phyloP scores from a whole-genome alignment of 345 rosid genomes.

The Crucihimalaya himalaica region DNA sequence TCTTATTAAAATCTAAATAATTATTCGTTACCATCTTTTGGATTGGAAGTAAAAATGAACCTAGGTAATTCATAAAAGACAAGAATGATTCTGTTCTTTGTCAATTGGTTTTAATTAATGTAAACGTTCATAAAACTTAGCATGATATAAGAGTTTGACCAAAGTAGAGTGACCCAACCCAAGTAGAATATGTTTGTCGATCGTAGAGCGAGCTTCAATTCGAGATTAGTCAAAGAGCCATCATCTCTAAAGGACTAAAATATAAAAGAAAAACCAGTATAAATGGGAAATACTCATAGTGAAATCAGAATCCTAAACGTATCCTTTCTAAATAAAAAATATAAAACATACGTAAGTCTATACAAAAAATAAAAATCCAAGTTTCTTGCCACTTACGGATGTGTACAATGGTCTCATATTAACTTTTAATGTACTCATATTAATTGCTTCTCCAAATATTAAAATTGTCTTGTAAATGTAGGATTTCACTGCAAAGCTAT shows the following conservation, averaged over 20 bases:
- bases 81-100: too few species aligned
- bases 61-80: neutral
- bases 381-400: neutral
- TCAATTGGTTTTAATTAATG: too few species aligned
- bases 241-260: neutral
- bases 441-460: neutral
- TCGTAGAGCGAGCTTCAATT: too few species aligned
- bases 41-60: neutral
- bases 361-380: neutral
- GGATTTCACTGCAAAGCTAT: constrained; percentile 86
- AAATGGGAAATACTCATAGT: neutral
- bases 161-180: too few species aligned
- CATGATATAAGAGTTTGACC: too few species aligned
- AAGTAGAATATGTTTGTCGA: neutral
- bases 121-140: too few species aligned
- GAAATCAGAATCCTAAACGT: neutral
- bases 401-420: neutral
- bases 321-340: neutral
- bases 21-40: neutral
- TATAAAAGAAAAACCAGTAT: neutral
- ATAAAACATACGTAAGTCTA: neutral
- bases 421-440: neutral
- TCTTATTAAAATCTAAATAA: neutral
- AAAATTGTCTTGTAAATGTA: constrained; percentile 24
- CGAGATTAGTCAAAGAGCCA: neutral